Conservation (phyloP, 1,139 yeast genomes). For the Yamadazyma atmosphaerica region DNA sequence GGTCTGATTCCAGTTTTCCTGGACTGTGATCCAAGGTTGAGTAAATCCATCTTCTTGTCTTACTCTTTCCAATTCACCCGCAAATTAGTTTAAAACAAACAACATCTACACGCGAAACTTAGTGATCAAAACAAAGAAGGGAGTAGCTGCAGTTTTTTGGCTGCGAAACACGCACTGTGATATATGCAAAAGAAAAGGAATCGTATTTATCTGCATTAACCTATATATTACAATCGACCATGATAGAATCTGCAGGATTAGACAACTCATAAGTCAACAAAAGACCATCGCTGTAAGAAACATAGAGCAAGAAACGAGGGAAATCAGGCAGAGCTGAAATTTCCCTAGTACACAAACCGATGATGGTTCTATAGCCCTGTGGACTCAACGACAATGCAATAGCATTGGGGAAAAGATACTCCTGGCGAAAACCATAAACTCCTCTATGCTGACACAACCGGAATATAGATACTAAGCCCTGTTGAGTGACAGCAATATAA, state of each 20-base stretch:
- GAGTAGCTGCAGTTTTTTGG: not conserved
- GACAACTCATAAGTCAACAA: conserved; percentile 26
- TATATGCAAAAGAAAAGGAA: too few relatives aligned
- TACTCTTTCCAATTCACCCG: too few relatives aligned
- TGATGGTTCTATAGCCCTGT: conserved; percentile 32
- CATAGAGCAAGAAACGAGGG: conserved; percentile 28
- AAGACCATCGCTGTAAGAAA: conserved; percentile 37
- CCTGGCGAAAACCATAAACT: conserved; percentile 60
- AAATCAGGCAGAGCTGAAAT: conserved; percentile 16
- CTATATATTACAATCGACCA: not conserved
- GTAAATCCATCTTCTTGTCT: conserved; percentile 54
- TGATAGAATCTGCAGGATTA: not conserved
- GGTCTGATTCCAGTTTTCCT: conserved; percentile 63
- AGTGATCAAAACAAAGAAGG: conserved; percentile 3
- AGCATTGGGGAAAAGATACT: conserved; percentile 51
- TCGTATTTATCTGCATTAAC: not conserved
- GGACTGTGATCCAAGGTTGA: conserved; percentile 54
- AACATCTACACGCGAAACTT: not conserved
- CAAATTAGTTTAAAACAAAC: too few relatives aligned
- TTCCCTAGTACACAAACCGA: conserved; percentile 31
- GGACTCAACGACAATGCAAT: conserved; percentile 25
- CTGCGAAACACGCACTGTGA: too few relatives aligned
- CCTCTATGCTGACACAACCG: conserved; percentile 60
- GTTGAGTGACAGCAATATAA: conserved; percentile 55
- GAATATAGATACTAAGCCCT: conserved; percentile 58